Base-by-base conservation (phyloP, 495 filamentous ascomycete species). In the Beverwykella pulmonaria region DNA sequence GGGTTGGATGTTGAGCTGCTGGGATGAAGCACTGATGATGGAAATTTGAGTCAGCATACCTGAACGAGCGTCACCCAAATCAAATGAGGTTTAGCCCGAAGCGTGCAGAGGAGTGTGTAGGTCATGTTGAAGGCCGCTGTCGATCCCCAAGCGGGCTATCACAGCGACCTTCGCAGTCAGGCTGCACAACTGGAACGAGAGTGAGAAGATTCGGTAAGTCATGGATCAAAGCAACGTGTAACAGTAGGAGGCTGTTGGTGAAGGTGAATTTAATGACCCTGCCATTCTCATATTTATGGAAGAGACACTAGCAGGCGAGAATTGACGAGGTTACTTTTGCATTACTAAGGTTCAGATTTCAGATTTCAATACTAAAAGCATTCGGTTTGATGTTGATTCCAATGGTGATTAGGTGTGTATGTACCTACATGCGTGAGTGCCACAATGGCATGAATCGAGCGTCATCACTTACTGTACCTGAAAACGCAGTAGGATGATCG, bases 1-100 rank as follows among this genome's bases (percentile, higher is more conserved):
- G 95, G 94, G 4, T 82, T 98, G 70, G 95, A 98, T 80, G 94
- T 98, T 34, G 94, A 97, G 71, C 80, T 97, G 63, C 87, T 98
- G 68, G 88, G 90, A 74, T 96, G 73, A 85, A 56, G 44, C 17
- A 17, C 12, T 3, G 49, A 7, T 5, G 59, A 30, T 61, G 59
- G 14, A 36, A 46, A 1, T 30, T 26, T 27, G 46, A 52, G 25
- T 17, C 26, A 25, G 53, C 10, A 26, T 22, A 61, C 15, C n/a
- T 25, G 48, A 53, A 50, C 46, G 22, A 30, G 19, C 41, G n/a
- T 17, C 34, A 48, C 15, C 29, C 34, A 26, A 20, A 26, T 7
- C n/a, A 46, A n/a, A 25, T 23, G 8, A 47, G n/a, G 20, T 23
- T 27, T 9, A 59, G 20, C 19, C 32, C 36, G 53, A 30, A 36